Evolutionary conservation across 225 moss, liverwort and hornwort species (phyloP).

Genomic region (Physcomitrium patens): DNA sequence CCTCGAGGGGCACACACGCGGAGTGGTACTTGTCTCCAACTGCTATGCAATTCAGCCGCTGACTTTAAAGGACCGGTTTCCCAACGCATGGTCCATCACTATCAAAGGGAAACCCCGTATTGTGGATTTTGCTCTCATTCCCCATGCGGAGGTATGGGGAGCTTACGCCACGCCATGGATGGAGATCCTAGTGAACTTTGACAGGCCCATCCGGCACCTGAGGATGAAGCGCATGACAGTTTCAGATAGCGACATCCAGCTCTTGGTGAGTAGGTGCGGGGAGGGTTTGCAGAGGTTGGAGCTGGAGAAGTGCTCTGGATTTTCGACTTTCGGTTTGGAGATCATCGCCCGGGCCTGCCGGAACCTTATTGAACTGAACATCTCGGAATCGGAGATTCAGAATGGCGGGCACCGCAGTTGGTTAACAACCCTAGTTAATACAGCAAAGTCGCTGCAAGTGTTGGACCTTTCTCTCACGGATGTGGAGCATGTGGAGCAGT

Average conservation of each 20-base stretch:
- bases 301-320: constrained; percentile 63
- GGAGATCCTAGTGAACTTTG: constrained; percentile 24
- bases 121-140: constrained; percentile 59
- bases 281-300: constrained; percentile 41
- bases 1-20: constrained; percentile 47
- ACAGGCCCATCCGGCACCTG: constrained; percentile 38
- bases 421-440: constrained; percentile 43
- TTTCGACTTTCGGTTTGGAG: constrained; percentile 46
- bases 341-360: constrained; percentile 40
- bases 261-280: constrained; percentile 45
- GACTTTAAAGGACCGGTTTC: constrained; percentile 50
- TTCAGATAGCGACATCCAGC: constrained; percentile 45
- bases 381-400: constrained; percentile 43
- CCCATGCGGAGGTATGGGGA: constrained; percentile 55
- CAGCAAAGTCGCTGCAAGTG: constrained; percentile 46
- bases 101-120: constrained; percentile 68
- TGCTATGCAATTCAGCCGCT: constrained; percentile 60
- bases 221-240: constrained; percentile 62
- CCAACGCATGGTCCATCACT: constrained; percentile 50
- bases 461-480: constrained; percentile 56
- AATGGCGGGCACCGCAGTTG: constrained; percentile 34
- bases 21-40: constrained; percentile 49
- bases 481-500: constrained; percentile 38
- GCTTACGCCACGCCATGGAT: constrained; percentile 60
- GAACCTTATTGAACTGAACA: constrained; percentile 43